phyloP scores from a whole-genome alignment of 129 eudicot species.

The Helichrysum umbraculigerum region DNA sequence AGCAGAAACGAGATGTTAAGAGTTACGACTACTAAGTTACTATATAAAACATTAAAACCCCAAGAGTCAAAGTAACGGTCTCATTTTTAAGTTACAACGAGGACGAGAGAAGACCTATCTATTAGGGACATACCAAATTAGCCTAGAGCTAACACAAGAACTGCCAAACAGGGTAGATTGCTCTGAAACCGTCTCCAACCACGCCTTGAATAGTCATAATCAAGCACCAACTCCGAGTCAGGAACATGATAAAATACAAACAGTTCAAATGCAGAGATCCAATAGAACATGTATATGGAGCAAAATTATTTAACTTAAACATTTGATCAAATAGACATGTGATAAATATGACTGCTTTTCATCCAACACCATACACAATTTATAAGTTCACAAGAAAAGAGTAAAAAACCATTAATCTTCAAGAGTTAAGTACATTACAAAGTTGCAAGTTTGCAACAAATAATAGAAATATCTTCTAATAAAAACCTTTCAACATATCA shows the following conservation, averaged over 20 bases:
- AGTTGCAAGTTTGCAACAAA: conserved; percentile 44
- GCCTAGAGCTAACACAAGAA: no score
- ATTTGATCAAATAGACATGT: background rate
- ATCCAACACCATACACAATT: background rate
- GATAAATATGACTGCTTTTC: background rate
- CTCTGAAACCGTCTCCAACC: conserved; percentile 5
- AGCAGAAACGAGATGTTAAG: background rate
- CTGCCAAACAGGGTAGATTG: background rate
- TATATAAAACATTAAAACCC: no score
- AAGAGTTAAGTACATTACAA: conserved; percentile 26
- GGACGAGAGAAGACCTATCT: no score
- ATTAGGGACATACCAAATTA: no score
- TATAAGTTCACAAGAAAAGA: background rate
- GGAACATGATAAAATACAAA: conserved; percentile 1
- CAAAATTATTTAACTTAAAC: background rate
- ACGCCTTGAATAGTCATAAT: background rate
- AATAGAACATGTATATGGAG: background rate
- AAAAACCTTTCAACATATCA: conserved; percentile 15
- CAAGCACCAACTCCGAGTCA: background rate
- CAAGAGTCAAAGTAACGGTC: no score
- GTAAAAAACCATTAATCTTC: conserved; percentile 26
- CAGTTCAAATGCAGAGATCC: no score
- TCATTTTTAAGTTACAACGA: no score
- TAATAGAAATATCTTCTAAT: conserved; percentile 27
- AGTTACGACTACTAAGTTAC: no score